These are phyloP conservation scores for Pseudogymnoascus sp. DNA, from an alignment of 2,329 filamentous ascomycete genomes.

Conservation along the genomic window DNA sequence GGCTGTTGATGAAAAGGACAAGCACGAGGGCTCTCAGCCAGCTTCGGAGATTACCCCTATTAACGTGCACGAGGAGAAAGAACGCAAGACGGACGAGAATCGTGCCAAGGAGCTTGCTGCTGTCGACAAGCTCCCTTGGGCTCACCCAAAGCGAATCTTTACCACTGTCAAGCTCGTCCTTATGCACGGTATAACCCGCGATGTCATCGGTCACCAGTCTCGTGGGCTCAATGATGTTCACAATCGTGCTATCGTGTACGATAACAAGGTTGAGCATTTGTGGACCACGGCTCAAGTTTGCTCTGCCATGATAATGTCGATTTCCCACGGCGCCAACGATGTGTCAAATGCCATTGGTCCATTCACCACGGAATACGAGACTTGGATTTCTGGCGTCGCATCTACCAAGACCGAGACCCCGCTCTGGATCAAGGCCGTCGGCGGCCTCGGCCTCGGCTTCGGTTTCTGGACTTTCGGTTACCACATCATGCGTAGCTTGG, in stretches of 20 bases:
- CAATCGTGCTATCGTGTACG: constrained; percentile 44
- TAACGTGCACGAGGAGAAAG: not conserved
- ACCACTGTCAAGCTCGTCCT: constrained; percentile 19
- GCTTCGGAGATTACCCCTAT: not conserved
- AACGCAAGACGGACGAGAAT: constrained; percentile 13
- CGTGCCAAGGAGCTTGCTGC: constrained; percentile 13
- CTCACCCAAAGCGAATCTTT: constrained; percentile 18
- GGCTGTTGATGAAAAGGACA: not conserved
- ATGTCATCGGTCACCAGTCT: constrained; percentile 14
- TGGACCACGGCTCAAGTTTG: constrained; percentile 47
- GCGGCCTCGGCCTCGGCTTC: constrained; percentile 54
- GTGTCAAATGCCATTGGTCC: constrained; percentile 64
- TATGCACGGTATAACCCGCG: constrained; percentile 20
- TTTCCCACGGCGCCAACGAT: constrained; percentile 66
- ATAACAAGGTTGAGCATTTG: constrained; percentile 61
- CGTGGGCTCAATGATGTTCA: constrained; percentile 12
- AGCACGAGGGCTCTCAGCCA: not conserved
- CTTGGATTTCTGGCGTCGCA: constrained; percentile 58
- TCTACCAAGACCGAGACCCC: constrained; percentile 58
- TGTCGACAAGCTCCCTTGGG: constrained; percentile 15
- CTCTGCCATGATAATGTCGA: constrained; percentile 43
- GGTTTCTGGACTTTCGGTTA: constrained; percentile 71
- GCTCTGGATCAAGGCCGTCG: constrained; percentile 68
- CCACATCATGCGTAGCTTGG: constrained; percentile 75
- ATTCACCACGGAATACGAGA: constrained; percentile 63